Conservation (phyloP, 2,329 filamentous ascomycete genomes). For the Trichoderma aggressivum region DNA sequence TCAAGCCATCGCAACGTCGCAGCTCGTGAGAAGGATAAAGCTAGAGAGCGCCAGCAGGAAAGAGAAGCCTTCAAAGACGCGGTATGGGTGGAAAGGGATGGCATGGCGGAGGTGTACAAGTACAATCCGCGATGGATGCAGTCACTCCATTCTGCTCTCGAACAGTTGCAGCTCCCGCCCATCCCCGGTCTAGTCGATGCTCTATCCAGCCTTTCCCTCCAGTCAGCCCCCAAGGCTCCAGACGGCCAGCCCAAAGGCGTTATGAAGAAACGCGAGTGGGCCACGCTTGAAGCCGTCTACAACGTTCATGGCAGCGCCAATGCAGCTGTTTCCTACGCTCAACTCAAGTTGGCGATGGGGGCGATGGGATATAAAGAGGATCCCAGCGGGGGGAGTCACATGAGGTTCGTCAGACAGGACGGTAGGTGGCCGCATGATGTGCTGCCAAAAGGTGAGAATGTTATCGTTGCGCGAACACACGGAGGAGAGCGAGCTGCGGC, state of each 20-base stretch:
- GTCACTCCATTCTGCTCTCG: neutral
- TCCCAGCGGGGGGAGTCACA: neutral
- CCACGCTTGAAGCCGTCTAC: constrained; percentile 18
- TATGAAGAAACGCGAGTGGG: constrained; percentile 23
- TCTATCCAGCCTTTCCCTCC: neutral
- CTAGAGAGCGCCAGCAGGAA: neutral
- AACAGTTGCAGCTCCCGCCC: neutral
- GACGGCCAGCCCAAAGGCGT: constrained; percentile 4
- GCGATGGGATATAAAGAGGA: neutral
- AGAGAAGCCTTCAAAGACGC: neutral
- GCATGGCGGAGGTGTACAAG: neutral
- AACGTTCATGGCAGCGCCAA: neutral
- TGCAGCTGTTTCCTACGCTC: constrained; percentile 9
- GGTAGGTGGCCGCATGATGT: neutral
- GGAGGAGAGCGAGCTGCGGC: neutral
- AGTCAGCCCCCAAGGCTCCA: neutral
- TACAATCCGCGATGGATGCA: neutral
- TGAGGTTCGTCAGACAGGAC: neutral
- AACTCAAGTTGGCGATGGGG: constrained; percentile 17
- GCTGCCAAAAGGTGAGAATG: constrained; percentile 16
- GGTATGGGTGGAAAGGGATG: neutral
- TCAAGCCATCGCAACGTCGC: neutral
- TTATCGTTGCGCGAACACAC: constrained; percentile 21
- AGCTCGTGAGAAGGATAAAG: neutral
- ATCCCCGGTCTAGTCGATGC: neutral